phyloP scores from a whole-genome alignment of 164 flowering plant genomes.

The Vitis rupestris region DNA sequence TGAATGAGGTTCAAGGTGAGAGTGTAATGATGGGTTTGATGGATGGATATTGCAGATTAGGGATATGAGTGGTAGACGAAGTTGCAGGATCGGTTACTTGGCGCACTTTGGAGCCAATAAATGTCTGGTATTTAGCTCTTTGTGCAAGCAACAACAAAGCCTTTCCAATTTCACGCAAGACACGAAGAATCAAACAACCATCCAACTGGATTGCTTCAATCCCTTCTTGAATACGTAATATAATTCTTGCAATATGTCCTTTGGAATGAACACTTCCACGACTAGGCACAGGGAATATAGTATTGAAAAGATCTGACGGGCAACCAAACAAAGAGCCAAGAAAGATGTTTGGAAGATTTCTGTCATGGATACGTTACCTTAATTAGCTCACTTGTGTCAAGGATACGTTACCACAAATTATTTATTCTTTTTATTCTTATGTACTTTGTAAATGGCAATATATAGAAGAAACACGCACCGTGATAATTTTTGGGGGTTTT shows the following conservation, averaged over 20 bases:
- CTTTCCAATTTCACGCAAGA: slow-evolving; percentile 79
- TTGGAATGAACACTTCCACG: slow-evolving; percentile 88
- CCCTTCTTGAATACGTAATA: slow-evolving; percentile 82
- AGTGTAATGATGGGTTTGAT: no score
- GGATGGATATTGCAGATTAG: no score
- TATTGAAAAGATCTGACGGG: slow-evolving; percentile 78
- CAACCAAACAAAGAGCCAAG: slow-evolving; percentile 74
- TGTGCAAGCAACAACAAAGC: slow-evolving; percentile 69
- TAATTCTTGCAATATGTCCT: slow-evolving; percentile 79
- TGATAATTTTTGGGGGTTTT: no score
- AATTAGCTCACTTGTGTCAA: no score
- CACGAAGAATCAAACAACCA: slow-evolving; percentile 85
- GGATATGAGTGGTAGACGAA: not conserved
- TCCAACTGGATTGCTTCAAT: slow-evolving; percentile 87
- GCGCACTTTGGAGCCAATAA: slow-evolving; percentile 89
- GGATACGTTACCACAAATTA: no score
- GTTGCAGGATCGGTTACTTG: slow-evolving; percentile 86
- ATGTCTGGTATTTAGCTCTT: slow-evolving; percentile 96
- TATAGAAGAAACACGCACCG: no score
- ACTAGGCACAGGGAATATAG: slow-evolving; percentile 73
- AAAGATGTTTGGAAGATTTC: slow-evolving; percentile 75
- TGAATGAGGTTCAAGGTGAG: no score
- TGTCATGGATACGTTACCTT: no score
- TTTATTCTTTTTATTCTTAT: no score
- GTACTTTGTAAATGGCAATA: no score